A percentile compares a stretch with the other conserved stretches of the same genome.
phyloP scores from a whole-genome alignment of 225 moss, liverwort and hornwort genomes.

The Marchantia polymorpha region DNA sequence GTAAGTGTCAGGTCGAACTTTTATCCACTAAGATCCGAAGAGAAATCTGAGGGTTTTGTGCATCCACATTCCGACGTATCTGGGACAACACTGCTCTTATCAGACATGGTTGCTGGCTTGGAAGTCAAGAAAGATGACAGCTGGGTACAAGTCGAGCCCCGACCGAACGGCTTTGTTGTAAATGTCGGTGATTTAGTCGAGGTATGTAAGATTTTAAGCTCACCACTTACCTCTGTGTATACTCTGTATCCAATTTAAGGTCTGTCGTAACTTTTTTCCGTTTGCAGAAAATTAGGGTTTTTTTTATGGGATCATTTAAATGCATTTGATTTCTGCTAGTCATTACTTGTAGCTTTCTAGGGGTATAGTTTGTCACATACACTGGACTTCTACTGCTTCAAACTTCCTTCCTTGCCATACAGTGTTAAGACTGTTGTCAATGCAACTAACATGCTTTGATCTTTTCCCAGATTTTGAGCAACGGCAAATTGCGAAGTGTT shows the following conservation, averaged over 20 bases:
- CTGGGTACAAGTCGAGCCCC: constrained; percentile 53
- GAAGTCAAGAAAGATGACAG: constrained; percentile 46
- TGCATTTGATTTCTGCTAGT: too few relatives aligned
- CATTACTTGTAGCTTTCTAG: too few relatives aligned
- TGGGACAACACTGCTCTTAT: constrained; percentile 54
- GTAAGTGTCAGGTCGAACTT: constrained; percentile 37
- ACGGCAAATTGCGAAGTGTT: constrained; percentile 59
- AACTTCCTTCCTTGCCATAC: too few relatives aligned
- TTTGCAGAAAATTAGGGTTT: too few relatives aligned
- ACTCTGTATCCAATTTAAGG: neutral
- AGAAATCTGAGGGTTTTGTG: constrained; percentile 43
- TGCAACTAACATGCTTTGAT: too few relatives aligned
- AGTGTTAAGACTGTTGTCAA: too few relatives aligned
- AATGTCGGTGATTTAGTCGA: constrained; percentile 67
- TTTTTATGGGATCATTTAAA: too few relatives aligned
- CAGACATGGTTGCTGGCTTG: constrained; percentile 46
- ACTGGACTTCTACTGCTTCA: too few relatives aligned
- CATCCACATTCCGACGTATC: constrained; percentile 60
- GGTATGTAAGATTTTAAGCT: constrained; percentile 29
- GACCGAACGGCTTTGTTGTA: constrained; percentile 52
- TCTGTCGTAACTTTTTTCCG: neutral
- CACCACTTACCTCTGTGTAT: neutral
- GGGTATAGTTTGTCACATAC: too few relatives aligned
- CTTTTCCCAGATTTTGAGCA: constrained; percentile 52
- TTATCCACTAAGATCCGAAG: constrained; percentile 46